Evolutionary conservation across 2,329 filamentous ascomycete species (phyloP), one percentile per base, ranked within the genome.

Genomic region (Neopestalotiopsis sp.): DNA sequence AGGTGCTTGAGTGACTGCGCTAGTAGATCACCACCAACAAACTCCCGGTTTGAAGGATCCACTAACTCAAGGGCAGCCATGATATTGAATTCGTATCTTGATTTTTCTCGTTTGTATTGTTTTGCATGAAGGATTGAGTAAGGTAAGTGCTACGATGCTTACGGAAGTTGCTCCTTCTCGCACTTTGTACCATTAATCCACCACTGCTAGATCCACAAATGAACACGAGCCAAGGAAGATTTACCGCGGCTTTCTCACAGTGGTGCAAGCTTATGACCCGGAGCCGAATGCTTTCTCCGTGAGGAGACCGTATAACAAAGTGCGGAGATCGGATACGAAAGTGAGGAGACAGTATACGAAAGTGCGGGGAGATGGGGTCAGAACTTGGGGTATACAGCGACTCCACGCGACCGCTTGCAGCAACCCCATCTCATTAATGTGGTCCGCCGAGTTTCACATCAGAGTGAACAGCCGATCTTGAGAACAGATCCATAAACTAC

Each of bases 21-120:
- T 2, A 84, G 75, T 1, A 85, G 76, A 69, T 85, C 84, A 4
- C 83, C 83, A 17, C 83, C 83, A 0, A 80, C 78, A 45, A 84
- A 73, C 59, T 84, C 81, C 62, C 83, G 30, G 0, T 64, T 60
- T 13, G 57, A 42, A 2, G 69, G 69, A 24, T 65, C 24, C 2
- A 45, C 45, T 38, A 65, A 49, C 24, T 65, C 42, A 10, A 66
- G 38, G n/a, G 65, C 14, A 14, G 65, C 2, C 57, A 59, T 59
- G 4, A 7, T 59, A 24, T 14, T 14, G n/a, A 0, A 4, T 10
- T 52, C 17, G 45, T 24, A 7, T 52, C n/a, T 52, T 20, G n/a
- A 0, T 52, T 20, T n/a, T 20, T 1, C 5, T 52, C 45, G 5
- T 4, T 20, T 59, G 30, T 34, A 34, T 34, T 59, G 28, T 4